phyloP scores from a whole-genome alignment of 2,329 filamentous ascomycete species.

The Boeremia lycopersici region DNA sequence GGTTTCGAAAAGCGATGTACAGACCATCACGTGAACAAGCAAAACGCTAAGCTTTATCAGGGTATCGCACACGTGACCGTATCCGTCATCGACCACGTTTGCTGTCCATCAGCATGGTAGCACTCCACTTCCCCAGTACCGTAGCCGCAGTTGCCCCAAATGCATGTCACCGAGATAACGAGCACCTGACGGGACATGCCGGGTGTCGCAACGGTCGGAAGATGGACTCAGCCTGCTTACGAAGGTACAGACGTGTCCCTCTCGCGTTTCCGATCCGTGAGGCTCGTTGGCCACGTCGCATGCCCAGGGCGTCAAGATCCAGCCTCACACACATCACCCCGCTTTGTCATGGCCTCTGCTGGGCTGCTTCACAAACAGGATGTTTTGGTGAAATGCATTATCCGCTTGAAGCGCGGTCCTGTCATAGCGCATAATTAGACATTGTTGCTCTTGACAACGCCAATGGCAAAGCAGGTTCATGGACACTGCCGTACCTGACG shows the following conservation, averaged over 20 bases:
- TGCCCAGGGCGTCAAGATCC: not conserved
- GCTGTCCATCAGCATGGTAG: not conserved
- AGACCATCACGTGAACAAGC: not conserved
- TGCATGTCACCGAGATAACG: not conserved
- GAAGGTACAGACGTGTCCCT: slow-evolving; percentile 10
- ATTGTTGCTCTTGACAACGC: slow-evolving; percentile 7
- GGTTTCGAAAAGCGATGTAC: not conserved
- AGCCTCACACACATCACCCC: not conserved
- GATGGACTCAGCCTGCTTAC: not conserved
- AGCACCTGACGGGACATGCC: not conserved
- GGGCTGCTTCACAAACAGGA: not conserved
- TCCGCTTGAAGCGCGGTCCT: not conserved
- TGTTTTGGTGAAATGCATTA: not conserved
- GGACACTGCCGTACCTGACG: slow-evolving; percentile 6
- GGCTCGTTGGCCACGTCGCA: slow-evolving; percentile 11
- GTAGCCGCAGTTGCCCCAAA: not conserved
- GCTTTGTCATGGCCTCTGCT: slow-evolving; percentile 3
- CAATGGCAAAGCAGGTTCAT: slow-evolving; percentile 1
- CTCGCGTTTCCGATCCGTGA: slow-evolving; percentile 17
- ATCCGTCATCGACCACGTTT: not conserved
- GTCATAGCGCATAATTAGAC: not conserved
- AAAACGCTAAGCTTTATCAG: not conserved
- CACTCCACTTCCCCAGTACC: not conserved
- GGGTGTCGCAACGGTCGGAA: not conserved
- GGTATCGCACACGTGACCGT: not conserved